Percentiles rank a stretch among this genome's conserved stretches.
Evolutionary conservation across 306 rosid species (phyloP).

Genomic region (Sechiopsis laciniata): DNA sequence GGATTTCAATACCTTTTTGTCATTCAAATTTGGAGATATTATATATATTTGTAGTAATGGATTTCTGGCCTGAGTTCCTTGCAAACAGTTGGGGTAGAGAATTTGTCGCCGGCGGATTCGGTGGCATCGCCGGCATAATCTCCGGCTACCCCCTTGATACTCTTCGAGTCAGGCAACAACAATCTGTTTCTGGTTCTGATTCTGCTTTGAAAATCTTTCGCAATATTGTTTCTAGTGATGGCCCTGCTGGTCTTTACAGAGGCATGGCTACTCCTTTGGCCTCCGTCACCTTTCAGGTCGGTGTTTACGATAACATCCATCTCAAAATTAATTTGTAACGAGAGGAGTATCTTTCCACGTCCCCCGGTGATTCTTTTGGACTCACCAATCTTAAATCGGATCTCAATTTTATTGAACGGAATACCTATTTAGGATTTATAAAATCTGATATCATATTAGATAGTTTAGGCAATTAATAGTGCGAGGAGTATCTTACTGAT

Average conservation of each 20-base stretch:
- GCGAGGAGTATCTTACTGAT: too few relatives aligned
- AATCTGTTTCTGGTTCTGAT: constrained; percentile 30
- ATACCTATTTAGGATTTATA: too few relatives aligned
- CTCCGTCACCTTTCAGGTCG: constrained; percentile 81
- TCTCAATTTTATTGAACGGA: too few relatives aligned
- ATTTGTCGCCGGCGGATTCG: constrained; percentile 84
- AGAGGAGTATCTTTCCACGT: too few relatives aligned
- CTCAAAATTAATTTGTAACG: too few relatives aligned
- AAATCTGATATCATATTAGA: too few relatives aligned
- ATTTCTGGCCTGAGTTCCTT: constrained; percentile 75
- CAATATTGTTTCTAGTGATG: constrained; percentile 46
- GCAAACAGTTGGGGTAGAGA: constrained; percentile 76
- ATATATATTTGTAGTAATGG: constrained; percentile 29
- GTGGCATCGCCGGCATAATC: constrained; percentile 77
- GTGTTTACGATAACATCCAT: too few relatives aligned
- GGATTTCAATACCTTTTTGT: too few relatives aligned
- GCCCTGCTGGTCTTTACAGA: constrained; percentile 61
- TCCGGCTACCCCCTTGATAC: constrained; percentile 88
- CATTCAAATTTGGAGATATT: too few relatives aligned
- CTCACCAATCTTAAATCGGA: too few relatives aligned
- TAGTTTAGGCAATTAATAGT: too few relatives aligned
- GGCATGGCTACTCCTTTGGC: constrained; percentile 89
- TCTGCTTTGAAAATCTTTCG: constrained; percentile 54
- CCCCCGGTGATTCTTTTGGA: too few relatives aligned
- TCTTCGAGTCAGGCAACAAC: constrained; percentile 53